phyloP scores from a whole-genome alignment of 805 yeast species.

The Metschnikowia dekortorum region DNA sequence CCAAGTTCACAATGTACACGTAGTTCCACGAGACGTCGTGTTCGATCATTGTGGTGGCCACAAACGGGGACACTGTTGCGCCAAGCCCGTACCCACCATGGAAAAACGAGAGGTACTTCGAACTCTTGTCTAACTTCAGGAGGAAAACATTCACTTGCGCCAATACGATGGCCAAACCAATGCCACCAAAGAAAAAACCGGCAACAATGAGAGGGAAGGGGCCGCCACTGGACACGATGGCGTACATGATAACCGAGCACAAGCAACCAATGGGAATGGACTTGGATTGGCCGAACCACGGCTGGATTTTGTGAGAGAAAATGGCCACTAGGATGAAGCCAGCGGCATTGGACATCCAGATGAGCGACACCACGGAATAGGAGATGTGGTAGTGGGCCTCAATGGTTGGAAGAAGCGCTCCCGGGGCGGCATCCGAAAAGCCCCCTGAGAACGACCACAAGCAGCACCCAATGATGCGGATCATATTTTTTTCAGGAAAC shows the following conservation, averaged over 20 bases:
- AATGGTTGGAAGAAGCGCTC: slow-evolving; percentile 21
- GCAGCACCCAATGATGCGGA: slow-evolving; percentile 16
- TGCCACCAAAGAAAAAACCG: slow-evolving; percentile 23
- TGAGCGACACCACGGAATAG: slow-evolving; percentile 18
- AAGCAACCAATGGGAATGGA: slow-evolving; percentile 16
- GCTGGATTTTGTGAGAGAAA: slow-evolving; percentile 15
- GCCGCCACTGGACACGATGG: slow-evolving; percentile 19
- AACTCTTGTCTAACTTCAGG: slow-evolving; percentile 19
- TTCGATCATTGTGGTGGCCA: slow-evolving; percentile 19
- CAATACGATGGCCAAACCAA: slow-evolving; percentile 20
- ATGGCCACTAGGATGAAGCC: slow-evolving; percentile 19
- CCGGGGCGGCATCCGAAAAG: slow-evolving; percentile 20
- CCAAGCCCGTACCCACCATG: slow-evolving; percentile 26
- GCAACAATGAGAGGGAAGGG: slow-evolving; percentile 20
- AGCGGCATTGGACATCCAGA: slow-evolving; percentile 20
- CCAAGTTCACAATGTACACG: slow-evolving; percentile 17
- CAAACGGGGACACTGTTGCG: slow-evolving; percentile 21
- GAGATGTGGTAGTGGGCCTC: slow-evolving; percentile 17
- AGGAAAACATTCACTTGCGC: slow-evolving; percentile 21
- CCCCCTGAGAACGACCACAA: slow-evolving; percentile 17
- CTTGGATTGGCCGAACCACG: slow-evolving; percentile 15
- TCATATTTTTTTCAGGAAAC: slow-evolving; percentile 15
- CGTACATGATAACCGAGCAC: slow-evolving; percentile 12
- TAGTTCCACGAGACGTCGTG: slow-evolving; percentile 17
- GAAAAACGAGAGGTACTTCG: slow-evolving; percentile 18